phyloP scores from a whole-genome alignment of 257 asterid genomes.

The Leonotis leonurus region DNA sequence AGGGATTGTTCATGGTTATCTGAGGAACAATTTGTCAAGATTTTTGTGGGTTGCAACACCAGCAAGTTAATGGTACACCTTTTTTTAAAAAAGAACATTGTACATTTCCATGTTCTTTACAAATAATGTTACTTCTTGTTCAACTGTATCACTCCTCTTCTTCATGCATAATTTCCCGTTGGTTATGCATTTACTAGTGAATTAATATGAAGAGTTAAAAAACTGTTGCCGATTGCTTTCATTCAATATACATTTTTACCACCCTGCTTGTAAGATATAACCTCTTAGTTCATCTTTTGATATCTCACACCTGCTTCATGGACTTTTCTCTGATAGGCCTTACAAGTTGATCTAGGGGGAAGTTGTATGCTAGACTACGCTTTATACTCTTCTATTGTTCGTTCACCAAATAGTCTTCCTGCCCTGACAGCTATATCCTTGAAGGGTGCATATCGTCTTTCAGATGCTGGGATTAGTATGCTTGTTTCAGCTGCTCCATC shows the following conservation, averaged over 20 bases:
- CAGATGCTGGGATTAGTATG: constrained; percentile 62
- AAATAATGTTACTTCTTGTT: neutral
- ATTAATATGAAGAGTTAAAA: neutral
- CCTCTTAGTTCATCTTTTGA: neutral
- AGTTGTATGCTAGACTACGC: constrained; percentile 62
- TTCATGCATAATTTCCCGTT: neutral
- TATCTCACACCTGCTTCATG: neutral
- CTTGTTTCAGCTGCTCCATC: constrained; percentile 75
- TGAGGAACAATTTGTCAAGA: constrained; percentile 54
- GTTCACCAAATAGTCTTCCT: constrained; percentile 51
- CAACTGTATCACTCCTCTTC: constrained; percentile 3
- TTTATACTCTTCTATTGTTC: constrained; percentile 46
- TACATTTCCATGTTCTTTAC: neutral
- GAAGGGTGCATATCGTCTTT: constrained; percentile 89
- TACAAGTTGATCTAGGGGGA: constrained; percentile 84
- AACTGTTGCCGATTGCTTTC: constrained; percentile 5
- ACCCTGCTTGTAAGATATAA: neutral
- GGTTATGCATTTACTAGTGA: neutral
- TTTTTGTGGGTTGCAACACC: constrained; percentile 44
- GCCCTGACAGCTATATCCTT: constrained; percentile 59
- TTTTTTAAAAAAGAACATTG: constrained; percentile 5
- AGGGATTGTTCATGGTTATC: constrained; percentile 88
- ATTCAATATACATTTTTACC: neutral
- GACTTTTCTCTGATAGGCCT: constrained; percentile 48
- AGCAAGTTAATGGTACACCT: constrained; percentile 54